These are phyloP conservation scores for Venturia oleaginea DNA, from an alignment of 2,329 filamentous ascomycete genomes.

Conservation along the genomic window DNA sequence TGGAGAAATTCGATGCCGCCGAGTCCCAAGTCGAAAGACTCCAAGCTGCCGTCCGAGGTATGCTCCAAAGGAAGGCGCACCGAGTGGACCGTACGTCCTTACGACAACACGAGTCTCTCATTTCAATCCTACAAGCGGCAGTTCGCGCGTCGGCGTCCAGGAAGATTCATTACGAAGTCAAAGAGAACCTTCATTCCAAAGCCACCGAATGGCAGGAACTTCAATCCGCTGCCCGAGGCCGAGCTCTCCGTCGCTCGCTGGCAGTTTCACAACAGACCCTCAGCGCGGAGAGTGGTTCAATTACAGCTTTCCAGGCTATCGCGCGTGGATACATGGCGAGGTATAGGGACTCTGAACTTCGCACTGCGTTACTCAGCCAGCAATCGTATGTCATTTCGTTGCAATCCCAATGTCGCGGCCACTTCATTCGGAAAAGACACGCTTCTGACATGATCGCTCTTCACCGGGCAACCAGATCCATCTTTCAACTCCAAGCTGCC, in stretches of 20 bases:
- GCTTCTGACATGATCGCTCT: conserved; percentile 43
- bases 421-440: conserved; percentile 35
- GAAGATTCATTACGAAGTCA: conserved; percentile 27
- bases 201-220: conserved; percentile 12
- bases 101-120: conserved; percentile 29
- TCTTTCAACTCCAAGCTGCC: conserved; percentile 57
- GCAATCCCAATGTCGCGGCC: conserved; percentile 45
- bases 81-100: conserved; percentile 27
- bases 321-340: conserved; percentile 29
- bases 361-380: conserved; percentile 35
- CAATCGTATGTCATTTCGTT: conserved; percentile 37
- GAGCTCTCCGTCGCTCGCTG: conserved; percentile 23
- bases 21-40: conserved; percentile 47
- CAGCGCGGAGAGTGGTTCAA: conserved; percentile 22
- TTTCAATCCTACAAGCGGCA: conserved; percentile 54
- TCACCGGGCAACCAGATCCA: conserved; percentile 45
- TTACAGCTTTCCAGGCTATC: conserved; percentile 32
- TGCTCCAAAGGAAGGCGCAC: conserved; percentile 30
- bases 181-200: conserved; percentile 11
- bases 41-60: conserved; percentile 45
- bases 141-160: conserved; percentile 54
- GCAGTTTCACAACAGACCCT: conserved; percentile 25
- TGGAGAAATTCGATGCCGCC: conserved; percentile 34
- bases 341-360: conserved; percentile 24
- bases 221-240: conserved; percentile 14